Evolutionary conservation across 192 early-diverging fungal species (phyloP), one percentile per base, ranked within the genome.

Genomic region (Podila epicladia): DNA sequence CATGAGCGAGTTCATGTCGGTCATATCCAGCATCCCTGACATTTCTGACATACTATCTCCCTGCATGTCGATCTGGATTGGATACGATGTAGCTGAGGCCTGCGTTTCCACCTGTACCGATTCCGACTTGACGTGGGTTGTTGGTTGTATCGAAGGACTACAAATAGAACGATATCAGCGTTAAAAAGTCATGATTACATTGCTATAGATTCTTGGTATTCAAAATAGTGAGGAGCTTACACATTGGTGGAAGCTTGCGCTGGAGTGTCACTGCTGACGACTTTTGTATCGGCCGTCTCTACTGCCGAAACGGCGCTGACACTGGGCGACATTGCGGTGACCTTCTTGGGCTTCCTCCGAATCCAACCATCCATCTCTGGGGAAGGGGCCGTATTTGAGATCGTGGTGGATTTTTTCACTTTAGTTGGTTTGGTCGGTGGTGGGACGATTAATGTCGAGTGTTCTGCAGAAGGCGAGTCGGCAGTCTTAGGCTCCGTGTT

Each of bases 391-490:
- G 24, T 2, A 62, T 67, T 68, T 0, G 73, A 28, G 11, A 1
- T 51, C n/a, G 11, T 1, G 11, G 38, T 9, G n/a, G 11, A 29
- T 45, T 67, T 67, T 58, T 74, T 70, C 12, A 48, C 1, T 26
- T 58, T 17, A 19, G 32, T 59, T 11, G 48, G 19, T 35, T n/a
- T 60, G 4, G 59, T 33, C 60, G n/a, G 26, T 19, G 68, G 19
- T 28, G 35, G 41, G n/a, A 50, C 19, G 33, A 53, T 67, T 17
- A 68, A 41, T 28, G 33, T 55, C 26, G 67, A 26, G 32, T 80
- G 70, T 3, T 24, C 66, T 20, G 77, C 65, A 53, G 75, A 78
- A 15, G 77, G 77, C 8, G 77, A 80, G 48, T 80, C 77, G 15
- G 48, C 62, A 8, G 29, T 55, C 41, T 65, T 80, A 9, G 71